phyloP scores from a whole-genome alignment of 192 early-diverging fungal genomes.

The Endogone sp. region DNA sequence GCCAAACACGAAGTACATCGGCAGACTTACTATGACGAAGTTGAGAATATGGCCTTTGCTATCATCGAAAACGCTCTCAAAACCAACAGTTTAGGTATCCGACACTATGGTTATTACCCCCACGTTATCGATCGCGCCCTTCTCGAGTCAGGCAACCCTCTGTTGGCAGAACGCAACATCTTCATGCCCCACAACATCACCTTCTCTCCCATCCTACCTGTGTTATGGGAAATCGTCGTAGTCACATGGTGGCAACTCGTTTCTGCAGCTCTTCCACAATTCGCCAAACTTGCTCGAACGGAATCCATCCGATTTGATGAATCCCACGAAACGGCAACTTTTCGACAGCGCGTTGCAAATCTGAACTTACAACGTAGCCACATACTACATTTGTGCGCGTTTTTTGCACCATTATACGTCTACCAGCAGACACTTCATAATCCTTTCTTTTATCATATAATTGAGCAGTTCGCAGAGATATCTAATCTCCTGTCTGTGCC shows the following conservation, averaged over 20 bases:
- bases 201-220: neutral
- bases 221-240: neutral
- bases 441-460: neutral
- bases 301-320: neutral
- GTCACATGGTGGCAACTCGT: neutral
- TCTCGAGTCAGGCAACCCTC: neutral
- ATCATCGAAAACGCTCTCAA: neutral
- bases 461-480: neutral
- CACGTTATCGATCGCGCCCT: neutral
- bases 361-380: neutral
- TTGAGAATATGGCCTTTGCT: neutral
- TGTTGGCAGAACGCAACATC: neutral
- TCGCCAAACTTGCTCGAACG: neutral
- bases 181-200: neutral
- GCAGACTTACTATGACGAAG: neutral
- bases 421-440: neutral
- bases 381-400: neutral
- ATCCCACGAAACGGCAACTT: neutral
- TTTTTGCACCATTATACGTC: neutral
- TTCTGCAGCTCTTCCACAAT: neutral
- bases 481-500: neutral
- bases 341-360: neutral
- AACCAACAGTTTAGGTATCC: neutral
- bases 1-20: neutral
- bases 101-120: neutral